Evolutionary conservation across 352 stramenopile species (phyloP).

Genomic region (Globisporangium paroecandrum): DNA sequence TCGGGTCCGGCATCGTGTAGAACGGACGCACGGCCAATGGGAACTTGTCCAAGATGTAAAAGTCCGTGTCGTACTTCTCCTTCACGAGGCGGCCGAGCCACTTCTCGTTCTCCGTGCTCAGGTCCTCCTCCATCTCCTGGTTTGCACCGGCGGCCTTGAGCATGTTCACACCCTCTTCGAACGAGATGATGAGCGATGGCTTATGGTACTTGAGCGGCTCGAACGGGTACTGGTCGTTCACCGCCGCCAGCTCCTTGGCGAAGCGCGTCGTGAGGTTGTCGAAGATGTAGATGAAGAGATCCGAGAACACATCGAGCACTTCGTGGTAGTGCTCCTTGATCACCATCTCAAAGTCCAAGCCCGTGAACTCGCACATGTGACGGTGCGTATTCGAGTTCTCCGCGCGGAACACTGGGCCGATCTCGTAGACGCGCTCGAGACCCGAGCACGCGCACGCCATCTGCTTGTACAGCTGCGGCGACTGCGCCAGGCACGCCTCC

Average conservation of each 20-base stretch:
- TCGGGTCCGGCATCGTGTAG: constrained; percentile 99
- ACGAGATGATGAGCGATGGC: constrained; percentile 91
- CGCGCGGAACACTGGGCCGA: constrained; percentile 98
- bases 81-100: constrained; percentile 93
- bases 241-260: constrained; percentile 91
- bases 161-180: constrained; percentile 93
- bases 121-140: constrained; percentile 73
- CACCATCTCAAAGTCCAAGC: constrained; percentile 99
- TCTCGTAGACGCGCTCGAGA: constrained; percentile 98
- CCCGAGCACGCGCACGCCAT: constrained; percentile 97
- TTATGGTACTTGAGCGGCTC: constrained; percentile 96
- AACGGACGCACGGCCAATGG: constrained; percentile 97
- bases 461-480: constrained; percentile 99
- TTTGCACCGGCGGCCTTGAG: constrained; percentile 79
- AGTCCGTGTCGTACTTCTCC: constrained; percentile 99
- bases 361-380: constrained; percentile 99
- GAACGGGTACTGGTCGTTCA: constrained; percentile 97
- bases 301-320: constrained; percentile 95
- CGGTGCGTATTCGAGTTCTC: constrained; percentile 99
- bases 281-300: constrained; percentile 99
- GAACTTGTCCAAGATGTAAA: constrained; percentile 99
- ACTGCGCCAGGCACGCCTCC: constrained; percentile 94
- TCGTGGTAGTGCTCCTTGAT: constrained; percentile 99
- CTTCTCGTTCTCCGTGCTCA: constrained; percentile 97
- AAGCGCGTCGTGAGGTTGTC: constrained; percentile 95